Evolutionary conservation across 2,329 filamentous ascomycete genomes (phyloP), one percentile per base, ranked within the genome.

Genomic region (Cercospora nicotianae): DNA sequence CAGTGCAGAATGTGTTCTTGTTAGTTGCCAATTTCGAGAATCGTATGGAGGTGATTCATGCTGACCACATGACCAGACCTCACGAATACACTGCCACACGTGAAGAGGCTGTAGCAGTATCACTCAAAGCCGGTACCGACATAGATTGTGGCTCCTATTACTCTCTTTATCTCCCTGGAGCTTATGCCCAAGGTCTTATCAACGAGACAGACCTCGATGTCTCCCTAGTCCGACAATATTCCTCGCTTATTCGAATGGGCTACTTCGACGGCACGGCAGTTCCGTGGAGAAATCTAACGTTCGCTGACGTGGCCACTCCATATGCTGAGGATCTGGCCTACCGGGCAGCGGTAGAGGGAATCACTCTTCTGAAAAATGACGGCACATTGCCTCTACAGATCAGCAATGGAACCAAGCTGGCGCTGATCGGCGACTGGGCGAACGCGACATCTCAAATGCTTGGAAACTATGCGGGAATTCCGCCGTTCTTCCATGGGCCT

Each of bases 371-470:
- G 12, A 87, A 87, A 75, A 87, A 87, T 67, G 83, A 86, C 60
- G 82, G 81, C 6, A 75, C 78, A 0, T 75, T 87, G 0, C 85
- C 85, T 0, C 74, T 86, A 4, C 60, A 75, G 3, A 74, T 79
- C 16, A 75, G 72, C 16, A 77, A 75, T 2, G 78, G 77, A 51
- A 76, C 77, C 9, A 81, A 77, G 6, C 79, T 89, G 3, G 87
- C 85, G 0, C 77, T 90, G 53, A 79, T 90, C 30, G 87, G 87
- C 0, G 83, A 82, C 58, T 89, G 86, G 82, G 86, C 85, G 2
- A 87, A 87, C 62, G 85, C 85, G 6, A 86, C 85, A 0, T 79
- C 77, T 4, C 82, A 88, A 67, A 82, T 90, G 79, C 85, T 85
- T 61, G 87, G 87, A 0, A 87, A 87, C 72, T 90, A 90, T 77